Evolutionary conservation across 306 rosid species (phyloP), one percentile per base, ranked within the genome.

Genomic region (Hippophae rhamnoides): DNA sequence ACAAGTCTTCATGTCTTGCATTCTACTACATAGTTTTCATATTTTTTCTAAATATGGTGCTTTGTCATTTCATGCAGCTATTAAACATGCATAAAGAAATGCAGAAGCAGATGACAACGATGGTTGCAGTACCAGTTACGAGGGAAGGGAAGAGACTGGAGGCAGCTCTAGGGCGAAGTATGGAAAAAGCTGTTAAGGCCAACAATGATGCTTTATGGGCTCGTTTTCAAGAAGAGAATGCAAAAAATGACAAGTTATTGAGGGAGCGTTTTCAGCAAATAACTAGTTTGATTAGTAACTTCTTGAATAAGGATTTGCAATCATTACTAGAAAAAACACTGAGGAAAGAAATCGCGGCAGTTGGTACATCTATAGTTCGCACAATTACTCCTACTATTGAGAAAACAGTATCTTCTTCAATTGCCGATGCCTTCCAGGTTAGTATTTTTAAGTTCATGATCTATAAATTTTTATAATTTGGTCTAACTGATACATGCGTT

Each of bases 131-230:
- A 64, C 99, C 95, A 10, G 81, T 88, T 58, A 75, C 90, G 25
- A 93, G 86, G 88, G 99, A 93, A 77, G 93, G 99, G 51, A 86
- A 76, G 70, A 70, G 96, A 75, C 86, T 93, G 13, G 97, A 93
- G 83, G 77, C 86, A 6, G 72, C 88, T 71, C 69, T 89, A 23
- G 94, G 94, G 60, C 80, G 84, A 63, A 82, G 65, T 84, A 79
- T 82, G 85, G 97, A 93, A 69, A 93, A 84, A 69, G 69, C 85
- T 69, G 58, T 86, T 54, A 89, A 86, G 79, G 79, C 89, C 44
- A 84, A 86, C 26, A 66, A 69, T 45, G 99, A 93, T 73, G 90
- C 85, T 70, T 69, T 93, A 58, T 93, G 89, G 97, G 90, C 95
- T 73, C 84, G 89, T 57, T 64, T 89, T 67, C 99, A 82, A 68